Evolutionary conservation across 192 early-diverging fungal species (phyloP).

Genomic region (Umbelopsis sp.): DNA sequence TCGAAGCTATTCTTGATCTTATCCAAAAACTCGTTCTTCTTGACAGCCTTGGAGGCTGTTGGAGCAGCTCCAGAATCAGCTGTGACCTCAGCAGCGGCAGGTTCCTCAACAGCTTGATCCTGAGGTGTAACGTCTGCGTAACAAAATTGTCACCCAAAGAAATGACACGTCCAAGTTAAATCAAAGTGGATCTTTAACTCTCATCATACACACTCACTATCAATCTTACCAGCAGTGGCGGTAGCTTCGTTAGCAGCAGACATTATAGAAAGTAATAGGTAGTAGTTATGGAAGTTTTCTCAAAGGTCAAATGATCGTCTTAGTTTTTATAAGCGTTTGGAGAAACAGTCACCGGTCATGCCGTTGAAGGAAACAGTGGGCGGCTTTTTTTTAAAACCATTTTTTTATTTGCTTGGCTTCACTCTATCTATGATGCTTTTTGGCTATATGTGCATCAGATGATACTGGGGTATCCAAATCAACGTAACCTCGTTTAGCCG

Average conservation of each 20-base stretch:
- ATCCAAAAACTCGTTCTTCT: slow-evolving; percentile 10
- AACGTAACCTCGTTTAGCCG: slow-evolving; percentile 9
- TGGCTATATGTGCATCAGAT: slow-evolving; percentile 10
- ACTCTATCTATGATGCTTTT: slow-evolving; percentile 12
- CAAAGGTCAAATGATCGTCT: slow-evolving; percentile 16
- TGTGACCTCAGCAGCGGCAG: background rate
- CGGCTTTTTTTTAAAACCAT: background rate
- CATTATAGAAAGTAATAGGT: background rate
- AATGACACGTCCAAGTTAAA: no score
- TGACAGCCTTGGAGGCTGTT: background rate
- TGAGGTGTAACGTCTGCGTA: background rate
- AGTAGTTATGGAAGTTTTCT: slow-evolving; percentile 5
- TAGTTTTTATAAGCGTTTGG: background rate
- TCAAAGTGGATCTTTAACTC: no score
- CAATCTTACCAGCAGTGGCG: background rate
- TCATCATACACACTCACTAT: background rate
- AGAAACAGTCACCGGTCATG: slow-evolving; percentile 15
- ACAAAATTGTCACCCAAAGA: no score
- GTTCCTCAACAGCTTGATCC: background rate
- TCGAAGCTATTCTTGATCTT: slow-evolving; percentile 6
- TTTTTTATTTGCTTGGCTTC: background rate
- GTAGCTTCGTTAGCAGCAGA: slow-evolving; percentile 8
- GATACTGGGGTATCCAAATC: slow-evolving; percentile 15
- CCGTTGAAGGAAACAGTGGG: background rate
- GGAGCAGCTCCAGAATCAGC: slow-evolving; percentile 12